Evolutionary conservation across 306 rosid species (phyloP), one percentile per base, ranked within the genome.

Genomic region (Bauhinia variegata): DNA sequence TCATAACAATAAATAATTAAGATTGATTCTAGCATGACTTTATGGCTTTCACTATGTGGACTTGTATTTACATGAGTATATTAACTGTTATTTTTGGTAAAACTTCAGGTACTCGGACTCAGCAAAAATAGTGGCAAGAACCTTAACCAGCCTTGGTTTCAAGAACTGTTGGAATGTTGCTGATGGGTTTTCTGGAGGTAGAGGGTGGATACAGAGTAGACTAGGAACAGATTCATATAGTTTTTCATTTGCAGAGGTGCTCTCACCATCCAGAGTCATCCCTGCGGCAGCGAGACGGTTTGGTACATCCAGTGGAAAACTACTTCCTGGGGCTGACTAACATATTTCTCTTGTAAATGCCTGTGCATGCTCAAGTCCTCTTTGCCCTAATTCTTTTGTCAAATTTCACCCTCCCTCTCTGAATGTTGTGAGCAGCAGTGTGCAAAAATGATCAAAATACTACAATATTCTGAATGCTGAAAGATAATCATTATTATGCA

Each of bases 191-290:
- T 88, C 95, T 8, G 99, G 97, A 19, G 67, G 66, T 66, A 86
- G 63, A 77, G 97, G 97, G 17, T 95, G 97, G 97, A 75, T 95
- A 23, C 97, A 90, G 70, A 95, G 99, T 75, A 92, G 91, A 62
- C 67, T 95, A 75, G 99, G 92, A 51, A 80, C 88, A 6, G 96
- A 93, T 79, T 72, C 96, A 0, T 93, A 86, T 79, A 90, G 82
- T 12, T 76, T 85, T n/a, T 86, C 96, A 0, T 84, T 88, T 13
- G 86, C 89, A 2, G 89, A 93, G 80, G 83, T 93, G n/a, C 53
- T 90, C 60, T 90, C 97, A 7, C 99, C 99, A 7, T 88, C 95
- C n/a, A 80, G 88, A 76, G 44, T 90, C 74, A 82, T 90, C 64
- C 88, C 96, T 4, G 78, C 93, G 0, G 74, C 75, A 10, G 61